These are phyloP conservation scores for Phaffia rhodozyma DNA, from an alignment of 1,284 basidiomycete species.

Conservation along the genomic window DNA sequence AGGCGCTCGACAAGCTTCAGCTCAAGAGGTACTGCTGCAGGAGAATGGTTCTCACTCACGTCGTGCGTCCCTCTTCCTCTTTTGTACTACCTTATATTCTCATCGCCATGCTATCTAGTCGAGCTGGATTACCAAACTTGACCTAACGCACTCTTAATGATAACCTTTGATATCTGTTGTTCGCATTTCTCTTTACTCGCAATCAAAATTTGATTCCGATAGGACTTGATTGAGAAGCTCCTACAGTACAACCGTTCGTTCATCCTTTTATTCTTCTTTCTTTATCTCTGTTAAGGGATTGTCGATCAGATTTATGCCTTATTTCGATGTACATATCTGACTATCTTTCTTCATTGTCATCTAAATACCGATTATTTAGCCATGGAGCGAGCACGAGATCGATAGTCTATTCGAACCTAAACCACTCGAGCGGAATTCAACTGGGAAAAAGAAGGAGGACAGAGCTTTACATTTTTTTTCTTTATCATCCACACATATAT, in stretches of 20 bases:
- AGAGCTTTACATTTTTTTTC: too few relatives aligned
- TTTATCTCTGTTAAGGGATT: background rate
- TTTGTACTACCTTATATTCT: background rate
- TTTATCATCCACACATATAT: too few relatives aligned
- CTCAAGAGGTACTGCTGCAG: slow-evolving; percentile 92
- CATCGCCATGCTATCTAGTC: background rate
- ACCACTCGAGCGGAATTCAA: too few relatives aligned
- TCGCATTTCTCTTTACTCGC: background rate
- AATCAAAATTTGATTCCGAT: slow-evolving; percentile 17
- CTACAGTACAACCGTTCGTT: slow-evolving; percentile 88
- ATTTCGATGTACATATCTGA: background rate
- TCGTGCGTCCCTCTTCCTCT: slow-evolving; percentile 31
- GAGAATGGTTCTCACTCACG: slow-evolving; percentile 94
- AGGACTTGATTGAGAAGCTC: slow-evolving; percentile 87
- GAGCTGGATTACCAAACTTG: background rate
- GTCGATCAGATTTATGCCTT: background rate
- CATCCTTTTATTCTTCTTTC: background rate
- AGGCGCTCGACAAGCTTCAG: slow-evolving; percentile 81
- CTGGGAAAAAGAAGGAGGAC: too few relatives aligned
- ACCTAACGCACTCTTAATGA: background rate
- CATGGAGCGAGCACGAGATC: slow-evolving; percentile 17
- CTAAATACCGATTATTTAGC: background rate
- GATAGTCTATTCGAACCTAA: background rate
- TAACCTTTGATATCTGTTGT: background rate
- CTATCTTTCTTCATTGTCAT: background rate